Conservation (phyloP, 306 rosid genomes). For the Ormosia semicastrata region DNA sequence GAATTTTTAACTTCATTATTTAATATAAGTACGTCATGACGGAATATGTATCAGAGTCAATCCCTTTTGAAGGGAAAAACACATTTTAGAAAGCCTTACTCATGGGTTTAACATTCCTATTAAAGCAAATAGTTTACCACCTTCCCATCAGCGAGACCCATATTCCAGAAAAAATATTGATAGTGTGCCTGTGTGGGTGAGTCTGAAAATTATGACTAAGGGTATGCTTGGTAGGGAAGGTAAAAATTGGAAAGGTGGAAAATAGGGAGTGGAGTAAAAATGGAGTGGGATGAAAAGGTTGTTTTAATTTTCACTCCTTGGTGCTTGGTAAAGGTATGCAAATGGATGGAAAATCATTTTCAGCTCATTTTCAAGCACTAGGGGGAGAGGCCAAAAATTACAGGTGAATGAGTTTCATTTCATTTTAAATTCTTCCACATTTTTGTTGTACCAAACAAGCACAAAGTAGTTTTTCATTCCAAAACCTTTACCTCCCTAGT, state of each 20-base stretch:
- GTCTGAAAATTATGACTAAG: background rate
- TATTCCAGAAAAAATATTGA: background rate
- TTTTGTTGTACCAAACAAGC: background rate
- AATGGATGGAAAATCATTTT: background rate
- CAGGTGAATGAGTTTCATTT: background rate
- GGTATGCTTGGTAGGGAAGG: background rate
- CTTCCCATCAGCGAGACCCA: background rate
- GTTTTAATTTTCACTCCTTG: background rate
- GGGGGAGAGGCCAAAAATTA: background rate
- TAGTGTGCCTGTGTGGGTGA: background rate
- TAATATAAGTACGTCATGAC: background rate
- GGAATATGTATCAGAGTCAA: background rate
- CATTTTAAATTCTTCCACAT: background rate
- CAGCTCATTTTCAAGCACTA: background rate
- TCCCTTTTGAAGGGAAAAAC: background rate
- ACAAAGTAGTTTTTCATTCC: background rate
- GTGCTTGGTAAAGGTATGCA: background rate
- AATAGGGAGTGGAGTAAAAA: background rate
- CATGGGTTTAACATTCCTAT: background rate
- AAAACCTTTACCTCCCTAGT: background rate
- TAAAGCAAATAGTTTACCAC: background rate
- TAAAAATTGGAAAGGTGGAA: background rate
- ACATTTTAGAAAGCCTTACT: background rate
- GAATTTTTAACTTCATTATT: background rate
- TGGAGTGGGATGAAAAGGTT: background rate